Percentiles rank a stretch among this genome's conserved stretches.
phyloP scores from a whole-genome alignment of 352 stramenopile genomes.

The Pythium apleroticum region DNA sequence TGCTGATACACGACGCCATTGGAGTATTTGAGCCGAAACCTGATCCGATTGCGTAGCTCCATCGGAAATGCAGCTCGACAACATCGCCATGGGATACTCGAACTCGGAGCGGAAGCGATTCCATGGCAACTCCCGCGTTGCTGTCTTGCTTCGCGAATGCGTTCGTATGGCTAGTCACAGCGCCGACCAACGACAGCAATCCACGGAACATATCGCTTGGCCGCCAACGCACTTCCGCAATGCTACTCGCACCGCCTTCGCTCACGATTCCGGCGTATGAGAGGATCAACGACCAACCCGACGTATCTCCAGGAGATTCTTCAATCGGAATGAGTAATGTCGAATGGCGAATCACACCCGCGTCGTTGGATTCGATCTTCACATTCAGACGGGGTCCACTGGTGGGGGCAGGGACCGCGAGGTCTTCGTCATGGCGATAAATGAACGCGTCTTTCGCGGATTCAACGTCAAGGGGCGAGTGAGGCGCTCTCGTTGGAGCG shows the following conservation, averaged over 20 bases:
- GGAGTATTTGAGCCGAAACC: constrained; percentile 66
- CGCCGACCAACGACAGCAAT: constrained; percentile 44
- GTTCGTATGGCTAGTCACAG: neutral
- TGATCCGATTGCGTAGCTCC: constrained; percentile 60
- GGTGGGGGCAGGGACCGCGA: neutral
- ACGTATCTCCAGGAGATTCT: constrained; percentile 61
- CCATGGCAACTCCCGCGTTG: neutral
- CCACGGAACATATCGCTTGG: constrained; percentile 44
- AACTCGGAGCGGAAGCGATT: constrained; percentile 42
- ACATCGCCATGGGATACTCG: constrained; percentile 35
- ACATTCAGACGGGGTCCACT: constrained; percentile 13
- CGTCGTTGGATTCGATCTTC: constrained; percentile 38
- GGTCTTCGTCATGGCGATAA: neutral
- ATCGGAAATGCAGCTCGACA: constrained; percentile 52
- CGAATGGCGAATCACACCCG: constrained; percentile 42
- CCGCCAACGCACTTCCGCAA: constrained; percentile 63
- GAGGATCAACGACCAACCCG: constrained; percentile 41
- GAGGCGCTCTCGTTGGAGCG: constrained; percentile 19
- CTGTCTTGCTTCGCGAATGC: neutral
- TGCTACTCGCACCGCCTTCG: constrained; percentile 11
- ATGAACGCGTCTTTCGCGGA: neutral
- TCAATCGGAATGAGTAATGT: constrained; percentile 72
- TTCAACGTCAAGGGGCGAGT: neutral
- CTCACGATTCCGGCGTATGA: neutral
- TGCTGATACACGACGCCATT: constrained; percentile 67